Evolutionary conservation across 192 early-diverging fungal species (phyloP).

Genomic region (Mycoemilia scoparia): DNA sequence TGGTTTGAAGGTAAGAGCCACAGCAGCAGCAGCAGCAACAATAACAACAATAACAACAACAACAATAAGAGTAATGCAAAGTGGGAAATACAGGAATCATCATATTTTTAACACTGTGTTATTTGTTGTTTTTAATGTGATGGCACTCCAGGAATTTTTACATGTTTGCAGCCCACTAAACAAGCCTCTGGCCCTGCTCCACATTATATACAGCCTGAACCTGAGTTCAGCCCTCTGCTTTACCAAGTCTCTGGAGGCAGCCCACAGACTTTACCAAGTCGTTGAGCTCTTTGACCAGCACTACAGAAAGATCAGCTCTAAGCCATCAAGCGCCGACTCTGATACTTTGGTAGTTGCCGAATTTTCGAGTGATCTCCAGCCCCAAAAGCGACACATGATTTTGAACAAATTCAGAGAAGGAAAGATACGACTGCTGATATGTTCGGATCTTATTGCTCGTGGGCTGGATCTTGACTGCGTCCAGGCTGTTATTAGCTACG

Average conservation of each 20-base stretch:
- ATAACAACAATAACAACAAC: conserved; percentile 21
- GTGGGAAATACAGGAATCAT: too few species aligned
- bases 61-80: conserved; percentile 8
- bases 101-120: conserved; percentile 2
- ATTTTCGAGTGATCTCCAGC: conserved; percentile 53
- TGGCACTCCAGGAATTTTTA: background rate
- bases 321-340: background rate
- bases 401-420: conserved; percentile 49
- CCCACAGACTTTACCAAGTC: conserved; percentile 60
- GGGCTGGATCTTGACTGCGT: conserved; percentile 77
- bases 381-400: conserved; percentile 37
- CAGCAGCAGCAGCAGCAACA: background rate
- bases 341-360: conserved; percentile 32
- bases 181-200: conserved; percentile 73
- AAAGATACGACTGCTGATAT: conserved; percentile 52
- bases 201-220: conserved; percentile 47
- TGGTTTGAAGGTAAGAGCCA: too few species aligned
- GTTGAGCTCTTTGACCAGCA: conserved; percentile 14
- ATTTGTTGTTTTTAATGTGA: conserved; percentile 8
- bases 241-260: conserved; percentile 77
- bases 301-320: background rate
- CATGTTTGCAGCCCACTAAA: conserved; percentile 21
- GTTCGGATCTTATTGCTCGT: conserved; percentile 74
- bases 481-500: conserved; percentile 67
- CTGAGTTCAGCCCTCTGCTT: conserved; percentile 60